Evolutionary conservation across 768 basidiomycete genomes (phyloP).

Genomic region (Filobasidium wieringae): DNA sequence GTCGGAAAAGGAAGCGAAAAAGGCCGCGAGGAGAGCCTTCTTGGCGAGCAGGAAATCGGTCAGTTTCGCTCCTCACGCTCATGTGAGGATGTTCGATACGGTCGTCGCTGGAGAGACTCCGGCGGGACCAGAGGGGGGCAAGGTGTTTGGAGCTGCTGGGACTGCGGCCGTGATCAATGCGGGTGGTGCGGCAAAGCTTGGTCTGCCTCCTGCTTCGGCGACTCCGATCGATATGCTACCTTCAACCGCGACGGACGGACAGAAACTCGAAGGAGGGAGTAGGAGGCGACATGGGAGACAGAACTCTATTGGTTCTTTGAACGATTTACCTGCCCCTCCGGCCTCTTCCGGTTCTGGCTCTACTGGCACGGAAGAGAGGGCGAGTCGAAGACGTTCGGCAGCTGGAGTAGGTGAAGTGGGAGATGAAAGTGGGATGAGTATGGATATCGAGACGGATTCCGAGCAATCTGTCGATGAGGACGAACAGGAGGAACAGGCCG

Average conservation of each 20-base stretch:
- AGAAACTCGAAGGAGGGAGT: neutral
- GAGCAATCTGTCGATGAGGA: slow-evolving; percentile 1
- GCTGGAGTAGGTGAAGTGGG: slow-evolving; percentile 9
- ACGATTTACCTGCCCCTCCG: slow-evolving; percentile 4
- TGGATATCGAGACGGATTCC: slow-evolving; percentile 29
- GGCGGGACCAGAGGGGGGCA: neutral
- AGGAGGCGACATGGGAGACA: slow-evolving; percentile 4
- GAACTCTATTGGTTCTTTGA: slow-evolving; percentile 6
- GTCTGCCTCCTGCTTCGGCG: neutral
- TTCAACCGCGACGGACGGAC: neutral
- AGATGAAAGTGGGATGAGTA: slow-evolving; percentile 28
- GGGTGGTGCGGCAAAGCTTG: neutral
- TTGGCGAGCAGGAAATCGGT: slow-evolving; percentile 24
- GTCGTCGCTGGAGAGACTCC: neutral
- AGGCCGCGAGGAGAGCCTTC: slow-evolving; percentile 1
- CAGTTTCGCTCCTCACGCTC: slow-evolving; percentile 32
- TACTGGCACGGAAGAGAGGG: slow-evolving; percentile 7
- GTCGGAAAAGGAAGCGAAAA: slow-evolving; percentile 9
- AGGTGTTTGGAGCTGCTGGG: neutral
- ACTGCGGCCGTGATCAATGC: neutral
- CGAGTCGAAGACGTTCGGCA: neutral
- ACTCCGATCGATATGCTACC: neutral
- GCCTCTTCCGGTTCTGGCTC: slow-evolving; percentile 11
- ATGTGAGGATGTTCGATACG: slow-evolving; percentile 32
- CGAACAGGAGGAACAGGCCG: slow-evolving; percentile 11